Base-by-base conservation (phyloP, 495 filamentous ascomycete genomes). In the Xylaria palmicola region DNA sequence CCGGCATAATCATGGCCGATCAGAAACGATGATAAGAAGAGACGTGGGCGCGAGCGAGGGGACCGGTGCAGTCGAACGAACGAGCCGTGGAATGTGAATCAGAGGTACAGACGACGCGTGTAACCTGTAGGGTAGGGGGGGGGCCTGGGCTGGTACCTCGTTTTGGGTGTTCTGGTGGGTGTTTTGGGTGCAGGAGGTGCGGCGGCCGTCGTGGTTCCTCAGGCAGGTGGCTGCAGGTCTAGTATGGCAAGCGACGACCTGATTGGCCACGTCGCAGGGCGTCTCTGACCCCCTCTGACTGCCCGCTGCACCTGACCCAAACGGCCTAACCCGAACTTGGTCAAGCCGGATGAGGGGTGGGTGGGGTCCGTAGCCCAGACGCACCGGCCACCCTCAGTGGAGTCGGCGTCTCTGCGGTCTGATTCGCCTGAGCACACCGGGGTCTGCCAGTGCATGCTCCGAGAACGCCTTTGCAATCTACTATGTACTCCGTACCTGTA, bases 371-470 rank as follows among this genome's bases (percentile, higher is more conserved):
- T n/a, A n/a, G 30, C 2, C 20, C 20, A 13, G 55, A 32, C 15
- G 45, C 22, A 49, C 40, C n/a, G 6, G 36, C 58, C 48, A 60
- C 24, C 26, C 37, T 15, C 53, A 24, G 26, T 19, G 39, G n/a
- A 29, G 53, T 40, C 53, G 44, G 39, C n/a, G 53, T 56, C 17
- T 43, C 53, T 56, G 53, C 53, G 53, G 44, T 56, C 53, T 26
- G n/a, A 24, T 44, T 24, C 24, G 26, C n/a, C 61, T 57, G 65
- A 59, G 65, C 55, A 65, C 62, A 60, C 65, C 29, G 30, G 22
- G 39, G 19, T 48, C 56, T 37, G 59, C 60, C 65, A 59, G 59
- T 61, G 60, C 49, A 43, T 62, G 59, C 52, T n/a, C n/a, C n/a
- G n/a, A n/a, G n/a, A n/a, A n/a, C n/a, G n/a, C n/a, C n/a, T n/a